Conservation (phyloP, 1,284 basidiomycete species). For the Naganishia sp. region DNA sequence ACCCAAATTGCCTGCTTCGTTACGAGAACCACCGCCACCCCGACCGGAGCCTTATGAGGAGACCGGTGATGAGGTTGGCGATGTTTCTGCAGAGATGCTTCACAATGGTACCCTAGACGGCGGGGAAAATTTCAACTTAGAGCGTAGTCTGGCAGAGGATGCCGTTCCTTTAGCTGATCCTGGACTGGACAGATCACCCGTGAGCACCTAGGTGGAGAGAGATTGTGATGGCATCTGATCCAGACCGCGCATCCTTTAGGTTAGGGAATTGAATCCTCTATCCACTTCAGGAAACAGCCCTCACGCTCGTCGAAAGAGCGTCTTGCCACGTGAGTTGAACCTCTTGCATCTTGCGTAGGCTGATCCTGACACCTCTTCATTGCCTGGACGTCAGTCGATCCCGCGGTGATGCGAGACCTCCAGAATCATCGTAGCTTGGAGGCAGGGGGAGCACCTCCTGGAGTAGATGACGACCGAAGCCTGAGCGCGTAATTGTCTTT, state of each 20-base stretch:
- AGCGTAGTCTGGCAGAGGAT: constrained; percentile 75
- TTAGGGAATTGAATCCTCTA: constrained; percentile 36
- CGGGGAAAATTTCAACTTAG: constrained; percentile 63
- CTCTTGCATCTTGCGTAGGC: constrained; percentile 32
- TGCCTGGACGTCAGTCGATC: constrained; percentile 66
- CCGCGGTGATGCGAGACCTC: constrained; percentile 79
- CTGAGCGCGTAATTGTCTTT: not conserved
- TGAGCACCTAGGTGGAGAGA: constrained; percentile 37
- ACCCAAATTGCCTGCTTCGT: constrained; percentile 64
- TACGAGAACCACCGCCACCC: constrained; percentile 68
- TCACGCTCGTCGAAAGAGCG: constrained; percentile 80
- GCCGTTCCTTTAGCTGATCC: constrained; percentile 86
- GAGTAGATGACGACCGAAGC: not conserved
- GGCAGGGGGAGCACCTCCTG: not conserved
- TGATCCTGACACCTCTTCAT: constrained; percentile 42
- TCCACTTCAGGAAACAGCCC: constrained; percentile 54
- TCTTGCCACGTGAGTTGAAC: constrained; percentile 68
- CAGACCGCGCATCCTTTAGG: not conserved
- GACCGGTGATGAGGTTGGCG: constrained; percentile 66
- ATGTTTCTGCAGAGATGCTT: constrained; percentile 76
- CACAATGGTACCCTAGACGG: constrained; percentile 65
- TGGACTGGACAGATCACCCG: constrained; percentile 61
- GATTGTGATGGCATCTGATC: constrained; percentile 11
- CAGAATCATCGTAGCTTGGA: constrained; percentile 45
- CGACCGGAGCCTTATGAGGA: constrained; percentile 73